Evolutionary conservation across 2,329 filamentous ascomycete species (phyloP).

Genomic region (Shiraia bambusicola): DNA sequence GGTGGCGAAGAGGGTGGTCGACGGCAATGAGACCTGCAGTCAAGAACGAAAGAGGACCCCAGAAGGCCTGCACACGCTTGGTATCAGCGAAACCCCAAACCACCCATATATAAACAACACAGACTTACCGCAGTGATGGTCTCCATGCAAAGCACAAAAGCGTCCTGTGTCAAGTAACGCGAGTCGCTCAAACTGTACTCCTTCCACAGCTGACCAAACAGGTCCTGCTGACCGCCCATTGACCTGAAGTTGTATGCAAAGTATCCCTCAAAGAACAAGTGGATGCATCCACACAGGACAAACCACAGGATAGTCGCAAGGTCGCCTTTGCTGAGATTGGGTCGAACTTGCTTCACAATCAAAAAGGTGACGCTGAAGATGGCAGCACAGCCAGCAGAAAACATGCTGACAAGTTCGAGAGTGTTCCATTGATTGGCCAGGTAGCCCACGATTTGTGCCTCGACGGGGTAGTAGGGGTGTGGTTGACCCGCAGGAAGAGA

Average conservation of each 20-base stretch:
- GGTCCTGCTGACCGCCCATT: constrained; percentile 67
- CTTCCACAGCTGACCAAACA: constrained; percentile 89
- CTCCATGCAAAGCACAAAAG: constrained; percentile 87
- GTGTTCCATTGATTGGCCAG: constrained; percentile 66
- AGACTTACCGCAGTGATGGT: constrained; percentile 72
- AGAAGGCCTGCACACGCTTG: constrained; percentile 50
- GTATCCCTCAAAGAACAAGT: constrained; percentile 84
- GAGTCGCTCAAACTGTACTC: constrained; percentile 88
- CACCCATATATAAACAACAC: background rate
- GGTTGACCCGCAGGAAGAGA: constrained; percentile 15
- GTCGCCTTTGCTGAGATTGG: constrained; percentile 57
- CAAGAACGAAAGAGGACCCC: constrained; percentile 63
- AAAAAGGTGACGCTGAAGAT: constrained; percentile 61
- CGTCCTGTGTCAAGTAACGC: constrained; percentile 74
- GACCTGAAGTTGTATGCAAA: constrained; percentile 69
- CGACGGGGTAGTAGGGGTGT: constrained; percentile 73
- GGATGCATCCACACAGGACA: constrained; percentile 70
- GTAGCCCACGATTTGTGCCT: constrained; percentile 63
- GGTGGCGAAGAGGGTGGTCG: constrained; percentile 59
- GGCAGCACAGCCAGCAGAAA: constrained; percentile 57
- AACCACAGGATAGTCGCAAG: constrained; percentile 71
- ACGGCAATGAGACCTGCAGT: constrained; percentile 57
- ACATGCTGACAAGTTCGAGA: constrained; percentile 59
- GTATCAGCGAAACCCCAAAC: background rate
- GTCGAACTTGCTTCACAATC: constrained; percentile 55